Evolutionary conservation across 306 rosid genomes (phyloP).

Genomic region (Medicago ruthenica): DNA sequence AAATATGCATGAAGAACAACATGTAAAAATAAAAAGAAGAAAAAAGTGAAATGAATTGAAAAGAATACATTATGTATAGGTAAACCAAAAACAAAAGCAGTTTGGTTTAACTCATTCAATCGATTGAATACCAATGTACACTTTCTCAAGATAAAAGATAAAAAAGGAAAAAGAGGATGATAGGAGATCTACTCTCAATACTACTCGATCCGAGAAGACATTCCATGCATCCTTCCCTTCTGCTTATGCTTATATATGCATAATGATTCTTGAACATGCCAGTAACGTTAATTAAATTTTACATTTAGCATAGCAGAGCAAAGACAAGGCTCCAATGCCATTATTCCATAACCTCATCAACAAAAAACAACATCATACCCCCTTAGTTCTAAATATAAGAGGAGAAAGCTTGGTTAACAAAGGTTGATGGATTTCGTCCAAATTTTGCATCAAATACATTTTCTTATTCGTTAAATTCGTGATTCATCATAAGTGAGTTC

Average conservation of each 20-base stretch:
- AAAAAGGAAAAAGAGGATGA: not conserved
- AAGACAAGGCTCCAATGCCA: not conserved
- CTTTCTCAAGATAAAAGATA: not conserved
- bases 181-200: not conserved
- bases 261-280: not conserved
- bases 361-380: too few species aligned
- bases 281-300: not conserved
- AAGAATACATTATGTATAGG: not conserved
- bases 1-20: not conserved
- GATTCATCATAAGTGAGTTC: conserved; percentile 60
- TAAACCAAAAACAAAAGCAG: not conserved
- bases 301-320: conserved; percentile 8
- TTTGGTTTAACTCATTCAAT: not conserved
- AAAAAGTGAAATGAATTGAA: not conserved
- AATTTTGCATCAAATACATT: too few species aligned
- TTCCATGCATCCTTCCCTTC: not conserved
- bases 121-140: conserved; percentile 14
- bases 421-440: too few species aligned
- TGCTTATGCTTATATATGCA: not conserved
- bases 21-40: not conserved
- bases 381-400: too few species aligned
- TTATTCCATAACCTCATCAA: not conserved
- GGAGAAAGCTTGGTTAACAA: too few species aligned
- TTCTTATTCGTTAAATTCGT: too few species aligned
- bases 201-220: not conserved